These are phyloP conservation scores for Ceratocystis lukuohia DNA, from an alignment of 2,329 filamentous ascomycete species.

Conservation along the genomic window DNA sequence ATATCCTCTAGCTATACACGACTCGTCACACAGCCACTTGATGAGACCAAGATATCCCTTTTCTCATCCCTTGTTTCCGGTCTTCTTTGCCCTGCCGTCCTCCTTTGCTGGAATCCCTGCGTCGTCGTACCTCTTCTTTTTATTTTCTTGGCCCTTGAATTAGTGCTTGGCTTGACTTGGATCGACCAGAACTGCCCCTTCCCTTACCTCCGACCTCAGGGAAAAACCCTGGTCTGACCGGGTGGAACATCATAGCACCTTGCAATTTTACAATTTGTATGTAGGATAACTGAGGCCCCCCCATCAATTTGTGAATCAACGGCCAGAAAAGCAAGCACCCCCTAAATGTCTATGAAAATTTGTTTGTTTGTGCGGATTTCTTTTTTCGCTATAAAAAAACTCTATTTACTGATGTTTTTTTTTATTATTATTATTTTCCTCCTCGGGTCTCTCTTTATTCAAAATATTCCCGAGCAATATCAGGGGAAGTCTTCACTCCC, in stretches of 20 bases:
- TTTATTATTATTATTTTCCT: background rate
- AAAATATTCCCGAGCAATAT: too few species aligned
- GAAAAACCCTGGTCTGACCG: background rate
- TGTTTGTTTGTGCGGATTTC: background rate
- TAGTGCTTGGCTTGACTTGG: too few species aligned
- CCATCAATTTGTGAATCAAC: background rate
- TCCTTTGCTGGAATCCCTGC: background rate
- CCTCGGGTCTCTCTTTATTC: too few species aligned
- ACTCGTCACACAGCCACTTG: background rate
- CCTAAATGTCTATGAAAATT: background rate
- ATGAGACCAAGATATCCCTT: background rate
- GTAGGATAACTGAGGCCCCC: background rate
- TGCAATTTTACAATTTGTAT: background rate
- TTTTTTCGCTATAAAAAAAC: too few species aligned
- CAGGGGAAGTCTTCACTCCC: too few species aligned
- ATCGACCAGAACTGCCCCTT: background rate
- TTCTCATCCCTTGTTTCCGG: background rate
- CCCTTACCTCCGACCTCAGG: background rate
- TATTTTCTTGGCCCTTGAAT: background rate
- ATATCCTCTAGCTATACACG: background rate
- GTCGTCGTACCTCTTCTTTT: background rate
- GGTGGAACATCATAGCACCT: constrained; percentile 2
- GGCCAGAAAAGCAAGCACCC: background rate
- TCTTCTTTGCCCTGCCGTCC: background rate
- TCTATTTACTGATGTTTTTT: too few species aligned